Percentiles rank a stretch among this genome's conserved stretches.
phyloP scores from a whole-genome alignment of 148 eudicot species.

The Rhododendron williamsianum region DNA sequence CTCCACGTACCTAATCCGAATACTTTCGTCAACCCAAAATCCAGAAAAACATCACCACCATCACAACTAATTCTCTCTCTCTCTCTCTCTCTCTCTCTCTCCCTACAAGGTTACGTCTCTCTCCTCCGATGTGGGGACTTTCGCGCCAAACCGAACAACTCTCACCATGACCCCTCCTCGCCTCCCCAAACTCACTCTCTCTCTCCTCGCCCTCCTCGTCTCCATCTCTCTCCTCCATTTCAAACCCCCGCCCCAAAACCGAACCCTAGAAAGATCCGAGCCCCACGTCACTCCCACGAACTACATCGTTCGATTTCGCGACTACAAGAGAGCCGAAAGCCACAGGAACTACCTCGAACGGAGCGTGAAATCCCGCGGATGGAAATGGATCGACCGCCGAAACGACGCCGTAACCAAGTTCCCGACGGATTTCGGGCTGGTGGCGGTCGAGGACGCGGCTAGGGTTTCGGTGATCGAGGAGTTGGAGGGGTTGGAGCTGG shows the following conservation, averaged over 20 bases:
- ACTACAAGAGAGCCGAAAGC: slow-evolving; percentile 46
- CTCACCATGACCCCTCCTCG: slow-evolving; percentile 40
- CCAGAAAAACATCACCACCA: neutral
- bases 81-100: neutral
- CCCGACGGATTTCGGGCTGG: slow-evolving; percentile 84
- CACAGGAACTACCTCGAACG: slow-evolving; percentile 44
- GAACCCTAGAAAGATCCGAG: slow-evolving; percentile 30
- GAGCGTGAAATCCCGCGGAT: slow-evolving; percentile 31
- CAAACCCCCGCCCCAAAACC: slow-evolving; percentile 15
- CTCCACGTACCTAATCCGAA: neutral
- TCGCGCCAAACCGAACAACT: neutral
- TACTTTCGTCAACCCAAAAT: neutral
- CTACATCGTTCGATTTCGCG: slow-evolving; percentile 61
- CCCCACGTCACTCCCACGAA: slow-evolving; percentile 19
- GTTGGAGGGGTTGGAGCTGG: slow-evolving; percentile 41
- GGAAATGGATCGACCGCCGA: slow-evolving; percentile 79
- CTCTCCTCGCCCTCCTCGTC: slow-evolving; percentile 31
- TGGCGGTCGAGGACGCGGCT: slow-evolving; percentile 38
- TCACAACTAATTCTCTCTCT: neutral
- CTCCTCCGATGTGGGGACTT: neutral
- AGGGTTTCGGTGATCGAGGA: slow-evolving; percentile 33
- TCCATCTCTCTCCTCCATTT: slow-evolving; percentile 22
- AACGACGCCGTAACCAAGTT: slow-evolving; percentile 66
- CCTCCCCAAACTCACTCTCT: slow-evolving; percentile 16
- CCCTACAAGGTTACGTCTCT: too few relatives aligned